These are phyloP conservation scores for Lecanicillium sp. DNA, from an alignment of 2,329 filamentous ascomycete species.

Conservation along the genomic window DNA sequence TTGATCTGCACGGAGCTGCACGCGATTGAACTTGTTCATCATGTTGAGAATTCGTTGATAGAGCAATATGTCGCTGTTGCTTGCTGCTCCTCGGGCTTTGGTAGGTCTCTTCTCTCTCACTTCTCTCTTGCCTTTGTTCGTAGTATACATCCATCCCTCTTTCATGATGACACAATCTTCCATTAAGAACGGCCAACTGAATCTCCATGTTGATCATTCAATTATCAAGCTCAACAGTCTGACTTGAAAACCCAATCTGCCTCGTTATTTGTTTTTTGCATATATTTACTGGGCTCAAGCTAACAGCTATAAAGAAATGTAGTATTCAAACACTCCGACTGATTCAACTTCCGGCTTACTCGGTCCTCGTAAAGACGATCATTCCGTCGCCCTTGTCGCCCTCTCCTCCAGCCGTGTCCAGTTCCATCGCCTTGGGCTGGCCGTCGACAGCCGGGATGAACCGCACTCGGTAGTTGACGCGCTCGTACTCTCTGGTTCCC, in stretches of 20 bases:
- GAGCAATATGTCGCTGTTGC: background rate
- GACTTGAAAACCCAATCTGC: constrained; percentile 26
- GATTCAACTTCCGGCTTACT: background rate
- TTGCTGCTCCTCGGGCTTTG: constrained; percentile 2
- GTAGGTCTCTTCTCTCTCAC: constrained; percentile 6
- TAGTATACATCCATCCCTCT: constrained; percentile 15
- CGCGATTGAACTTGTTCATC: background rate
- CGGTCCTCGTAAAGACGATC: background rate
- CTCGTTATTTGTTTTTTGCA: constrained; percentile 11
- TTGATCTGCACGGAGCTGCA: background rate
- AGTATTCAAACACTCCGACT: background rate
- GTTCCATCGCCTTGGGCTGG: background rate
- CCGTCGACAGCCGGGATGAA: constrained; percentile 8
- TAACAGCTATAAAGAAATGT: constrained; percentile 8
- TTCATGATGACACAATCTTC: constrained; percentile 50
- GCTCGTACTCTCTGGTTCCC: background rate
- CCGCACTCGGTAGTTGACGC: background rate
- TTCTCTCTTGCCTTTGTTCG: constrained; percentile 15
- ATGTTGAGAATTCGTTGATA: background rate
- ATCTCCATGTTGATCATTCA: constrained; percentile 49
- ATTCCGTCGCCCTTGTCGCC: background rate
- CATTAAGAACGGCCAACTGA: constrained; percentile 63
- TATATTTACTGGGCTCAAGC: background rate
- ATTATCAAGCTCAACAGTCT: constrained; percentile 63
- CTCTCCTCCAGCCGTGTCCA: background rate